Evolutionary conservation across 441 rosid genomes (phyloP).

Genomic region (Populus hybrid): DNA sequence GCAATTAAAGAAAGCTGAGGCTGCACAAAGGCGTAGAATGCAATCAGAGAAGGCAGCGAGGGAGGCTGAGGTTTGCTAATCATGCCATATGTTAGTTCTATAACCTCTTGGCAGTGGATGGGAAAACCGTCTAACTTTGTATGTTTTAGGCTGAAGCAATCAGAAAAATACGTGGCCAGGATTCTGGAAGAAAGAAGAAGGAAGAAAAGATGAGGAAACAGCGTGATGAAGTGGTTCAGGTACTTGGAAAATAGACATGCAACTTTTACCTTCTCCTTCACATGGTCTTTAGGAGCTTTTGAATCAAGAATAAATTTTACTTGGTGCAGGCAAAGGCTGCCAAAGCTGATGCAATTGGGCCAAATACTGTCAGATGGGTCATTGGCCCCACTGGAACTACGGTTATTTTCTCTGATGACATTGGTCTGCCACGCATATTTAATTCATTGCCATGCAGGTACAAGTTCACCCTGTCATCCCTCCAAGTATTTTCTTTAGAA

Average conservation of each 20-base stretch:
- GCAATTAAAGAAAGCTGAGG: slow-evolving; percentile 84
- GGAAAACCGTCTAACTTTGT: background rate
- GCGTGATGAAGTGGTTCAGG: slow-evolving; percentile 70
- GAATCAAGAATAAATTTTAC: slow-evolving; percentile 2
- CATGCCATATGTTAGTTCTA: slow-evolving; percentile 5
- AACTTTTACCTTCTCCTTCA: background rate
- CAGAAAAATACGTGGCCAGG: slow-evolving; percentile 92
- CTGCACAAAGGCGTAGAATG: slow-evolving; percentile 81
- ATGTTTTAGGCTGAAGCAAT: slow-evolving; percentile 74
- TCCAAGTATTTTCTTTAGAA: background rate
- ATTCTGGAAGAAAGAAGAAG: slow-evolving; percentile 82
- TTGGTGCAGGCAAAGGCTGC: slow-evolving; percentile 59
- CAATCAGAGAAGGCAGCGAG: slow-evolving; percentile 89
- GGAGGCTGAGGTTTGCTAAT: slow-evolving; percentile 73
- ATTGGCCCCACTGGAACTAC: slow-evolving; percentile 75
- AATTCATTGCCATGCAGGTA: slow-evolving; percentile 60
- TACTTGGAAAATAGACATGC: background rate
- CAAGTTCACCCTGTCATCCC: slow-evolving; percentile 1
- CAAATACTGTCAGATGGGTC: slow-evolving; percentile 57
- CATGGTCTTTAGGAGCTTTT: slow-evolving; percentile 9
- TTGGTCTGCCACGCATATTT: slow-evolving; percentile 75
- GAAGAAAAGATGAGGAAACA: slow-evolving; percentile 63
- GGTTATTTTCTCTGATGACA: slow-evolving; percentile 65
- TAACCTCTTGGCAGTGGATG: background rate
- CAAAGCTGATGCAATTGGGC: slow-evolving; percentile 40